These are phyloP conservation scores for Penicillium tannophilum DNA, from an alignment of 495 filamentous ascomycete genomes.

Conservation along the genomic window DNA sequence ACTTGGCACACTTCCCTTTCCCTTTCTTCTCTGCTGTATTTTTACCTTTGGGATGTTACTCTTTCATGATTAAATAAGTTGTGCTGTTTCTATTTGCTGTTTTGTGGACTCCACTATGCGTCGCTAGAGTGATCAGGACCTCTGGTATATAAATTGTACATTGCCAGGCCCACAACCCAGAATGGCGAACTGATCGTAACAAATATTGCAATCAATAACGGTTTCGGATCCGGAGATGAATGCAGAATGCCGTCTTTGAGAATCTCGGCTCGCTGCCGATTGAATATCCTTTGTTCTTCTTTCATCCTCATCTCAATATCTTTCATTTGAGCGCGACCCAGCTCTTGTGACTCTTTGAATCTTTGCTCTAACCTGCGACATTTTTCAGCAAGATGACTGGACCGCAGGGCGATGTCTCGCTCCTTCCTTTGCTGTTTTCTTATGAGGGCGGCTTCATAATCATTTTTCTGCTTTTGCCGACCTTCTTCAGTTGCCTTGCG, in stretches of 20 bases:
- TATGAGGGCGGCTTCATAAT: not conserved
- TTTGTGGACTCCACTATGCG: not conserved
- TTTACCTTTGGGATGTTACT: too few relatives aligned
- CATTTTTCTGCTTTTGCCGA: conserved; percentile 6
- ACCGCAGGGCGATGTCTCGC: not conserved
- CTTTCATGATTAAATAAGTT: too few relatives aligned
- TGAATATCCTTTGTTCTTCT: not conserved
- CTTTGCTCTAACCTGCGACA: not conserved
- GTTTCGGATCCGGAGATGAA: not conserved
- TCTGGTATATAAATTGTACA: not conserved
- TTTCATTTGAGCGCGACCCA: not conserved
- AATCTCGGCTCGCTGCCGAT: conserved; percentile 4
- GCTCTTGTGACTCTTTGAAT: not conserved
- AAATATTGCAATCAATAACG: not conserved
- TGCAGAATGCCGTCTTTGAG: not conserved
- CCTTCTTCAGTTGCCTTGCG: conserved; percentile 4
- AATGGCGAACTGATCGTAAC: not conserved
- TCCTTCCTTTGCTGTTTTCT: conserved; percentile 5
- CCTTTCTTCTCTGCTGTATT: too few relatives aligned
- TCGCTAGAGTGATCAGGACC: not conserved
- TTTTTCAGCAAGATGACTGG: not conserved
- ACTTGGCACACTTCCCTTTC: too few relatives aligned
- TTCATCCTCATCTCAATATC: not conserved
- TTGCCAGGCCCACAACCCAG: not conserved
- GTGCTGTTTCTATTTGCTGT: too few relatives aligned